phyloP scores from a whole-genome alignment of 2,329 filamentous ascomycete species.

The Paecilomyces niveus region DNA sequence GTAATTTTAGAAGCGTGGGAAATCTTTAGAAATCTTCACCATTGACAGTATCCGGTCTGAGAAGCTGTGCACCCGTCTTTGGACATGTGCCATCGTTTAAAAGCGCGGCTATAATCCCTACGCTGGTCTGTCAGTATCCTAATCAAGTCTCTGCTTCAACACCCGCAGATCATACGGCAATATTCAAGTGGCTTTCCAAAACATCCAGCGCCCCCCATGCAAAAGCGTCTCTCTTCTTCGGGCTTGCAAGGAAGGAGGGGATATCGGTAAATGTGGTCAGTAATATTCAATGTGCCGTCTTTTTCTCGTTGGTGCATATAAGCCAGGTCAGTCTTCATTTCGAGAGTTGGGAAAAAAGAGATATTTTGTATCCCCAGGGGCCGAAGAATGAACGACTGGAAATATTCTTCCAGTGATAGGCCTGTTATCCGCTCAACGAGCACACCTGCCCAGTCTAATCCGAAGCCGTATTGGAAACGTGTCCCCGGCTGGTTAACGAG shows the following conservation, averaged over 20 bases:
- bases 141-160: background rate
- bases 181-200: conserved; percentile 57
- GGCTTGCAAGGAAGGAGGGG: conserved; percentile 34
- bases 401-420: conserved; percentile 41
- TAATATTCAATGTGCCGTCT: conserved; percentile 31
- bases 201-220: conserved; percentile 56
- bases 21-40: background rate
- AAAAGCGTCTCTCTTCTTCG: conserved; percentile 41
- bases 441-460: conserved; percentile 49
- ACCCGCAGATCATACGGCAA: conserved; percentile 36
- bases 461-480: conserved; percentile 55
- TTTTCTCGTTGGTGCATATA: conserved; percentile 49
- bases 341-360: conserved; percentile 49
- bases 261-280: background rate
- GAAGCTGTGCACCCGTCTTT: conserved; percentile 45
- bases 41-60: conserved; percentile 49
- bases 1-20: background rate
- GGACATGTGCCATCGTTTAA: conserved; percentile 57
- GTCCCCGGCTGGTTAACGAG: conserved; percentile 59
- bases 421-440: conserved; percentile 42
- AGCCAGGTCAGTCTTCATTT: conserved; percentile 50
- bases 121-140: background rate
- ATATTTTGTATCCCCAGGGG: conserved; percentile 46
- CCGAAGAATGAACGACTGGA: conserved; percentile 42
- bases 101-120: conserved; percentile 51